phyloP scores from a whole-genome alignment of 1,284 basidiomycete species.

The Rhodotorula glutinis region DNA sequence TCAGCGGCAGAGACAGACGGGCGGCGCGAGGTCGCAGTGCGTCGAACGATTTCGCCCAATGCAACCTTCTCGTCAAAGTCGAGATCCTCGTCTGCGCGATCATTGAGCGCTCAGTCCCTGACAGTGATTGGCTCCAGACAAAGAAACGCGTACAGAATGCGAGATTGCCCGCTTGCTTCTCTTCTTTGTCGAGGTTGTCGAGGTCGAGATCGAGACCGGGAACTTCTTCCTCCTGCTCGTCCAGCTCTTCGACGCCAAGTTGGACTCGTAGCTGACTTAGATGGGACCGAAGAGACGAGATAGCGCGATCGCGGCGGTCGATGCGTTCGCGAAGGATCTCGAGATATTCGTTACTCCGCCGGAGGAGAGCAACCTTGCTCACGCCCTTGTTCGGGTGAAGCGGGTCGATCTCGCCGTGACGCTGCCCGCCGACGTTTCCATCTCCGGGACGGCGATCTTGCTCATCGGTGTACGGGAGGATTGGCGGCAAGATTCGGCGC shows the following conservation, averaged over 20 bases:
- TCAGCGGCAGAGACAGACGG: background rate
- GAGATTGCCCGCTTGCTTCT: conserved; percentile 32
- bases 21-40: background rate
- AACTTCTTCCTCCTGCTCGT: conserved; percentile 27
- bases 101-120: background rate
- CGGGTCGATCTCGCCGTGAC: conserved; percentile 40
- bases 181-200: conserved; percentile 36
- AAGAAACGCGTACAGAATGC: conserved; percentile 28
- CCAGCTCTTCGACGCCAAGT: conserved; percentile 27
- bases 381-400: conserved; percentile 90
- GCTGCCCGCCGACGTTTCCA: conserved; percentile 45
- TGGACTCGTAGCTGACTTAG: conserved; percentile 25
- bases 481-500: conserved; percentile 78
- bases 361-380: conserved; percentile 85
- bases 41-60: background rate
- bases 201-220: conserved; percentile 31
- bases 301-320: conserved; percentile 77
- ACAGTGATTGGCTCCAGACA: too few species aligned
- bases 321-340: conserved; percentile 71
- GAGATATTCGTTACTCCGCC: conserved; percentile 85
- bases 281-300: conserved; percentile 60
- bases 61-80: conserved; percentile 30
- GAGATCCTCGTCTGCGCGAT: conserved; percentile 32
- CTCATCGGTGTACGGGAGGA: conserved; percentile 48
- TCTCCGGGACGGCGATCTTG: conserved; percentile 42